Evolutionary conservation across 371 early-diverging fungal species (phyloP), one percentile per base, ranked within the genome.

Genomic region (Mortierella sp.): DNA sequence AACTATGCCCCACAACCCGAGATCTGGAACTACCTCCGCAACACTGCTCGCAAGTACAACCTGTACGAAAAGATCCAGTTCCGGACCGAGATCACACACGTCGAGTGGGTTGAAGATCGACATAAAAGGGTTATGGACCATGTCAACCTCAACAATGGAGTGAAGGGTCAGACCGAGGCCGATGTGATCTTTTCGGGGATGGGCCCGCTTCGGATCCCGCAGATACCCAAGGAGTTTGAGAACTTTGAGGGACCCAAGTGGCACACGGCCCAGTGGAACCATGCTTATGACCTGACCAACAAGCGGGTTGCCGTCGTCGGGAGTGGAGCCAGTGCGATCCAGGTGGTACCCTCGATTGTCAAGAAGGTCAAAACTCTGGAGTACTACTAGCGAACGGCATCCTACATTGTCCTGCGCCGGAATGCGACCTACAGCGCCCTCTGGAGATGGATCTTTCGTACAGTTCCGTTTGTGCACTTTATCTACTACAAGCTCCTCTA

Each of bases 241-340:
- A 76, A 69, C 11, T 87, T 90, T 34, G 65, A 85, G 14, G 87
- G 90, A 0, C 70, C 78, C 1, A 79, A 83, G 7, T 76, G 89
- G 43, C 90, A 90, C 68, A 85, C 90, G 1, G 85, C 86, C 8
- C 53, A 76, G 8, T 90, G 90, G 90, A 86, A 89, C 70, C 26
- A 68, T 24, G 75, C 76, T 4, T 63, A 85, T 37, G 88, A 89
- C 66, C 76, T 86, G 70, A 86, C 81, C n/a, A 66, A 71, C 55
- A 90, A 90, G 45, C 80, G 88, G 0, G 77, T 90, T 6, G 90
- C 86, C 8, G 64, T 90, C 4, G 74, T 90, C 29, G 89, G 89
- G n/a, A 87, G 88, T 69, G 89, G 90, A 10, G 84, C 89, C 58
- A 86, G 86, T 68, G 90, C 86, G 2, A 87, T 88, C 19, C 92